Percentiles rank a stretch among this genome's conserved stretches.
Evolutionary conservation across 2,329 filamentous ascomycete species (phyloP).

Genomic region (Fusarium heterosporum): DNA sequence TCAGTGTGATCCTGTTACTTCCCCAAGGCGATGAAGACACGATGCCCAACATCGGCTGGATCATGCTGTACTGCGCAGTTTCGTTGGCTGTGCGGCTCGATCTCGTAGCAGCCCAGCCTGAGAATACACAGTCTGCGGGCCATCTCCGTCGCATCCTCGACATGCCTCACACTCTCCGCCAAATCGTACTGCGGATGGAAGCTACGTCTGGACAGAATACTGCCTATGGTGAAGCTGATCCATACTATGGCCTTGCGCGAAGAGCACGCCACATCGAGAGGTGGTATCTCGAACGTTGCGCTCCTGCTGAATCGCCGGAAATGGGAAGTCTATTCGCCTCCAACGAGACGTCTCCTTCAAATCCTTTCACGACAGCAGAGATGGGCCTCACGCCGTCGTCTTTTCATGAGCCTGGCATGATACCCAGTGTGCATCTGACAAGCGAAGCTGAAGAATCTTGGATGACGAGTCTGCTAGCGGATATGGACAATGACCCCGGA

Average conservation of each 20-base stretch:
- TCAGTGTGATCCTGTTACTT: conserved; percentile 46
- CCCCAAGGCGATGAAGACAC: conserved; percentile 46
- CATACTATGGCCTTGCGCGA: conserved; percentile 43
- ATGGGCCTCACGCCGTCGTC: conserved; percentile 24
- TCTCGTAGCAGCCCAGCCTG: conserved; percentile 45
- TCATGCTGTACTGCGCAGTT: conserved; percentile 49
- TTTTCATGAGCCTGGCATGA: conserved; percentile 12
- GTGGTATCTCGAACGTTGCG: conserved; percentile 39
- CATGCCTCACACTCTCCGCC: conserved; percentile 46
- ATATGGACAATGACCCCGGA: conserved; percentile 32
- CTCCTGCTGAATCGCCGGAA: conserved; percentile 31
- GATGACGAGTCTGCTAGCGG: conserved; percentile 34
- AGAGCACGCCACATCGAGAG: conserved; percentile 39
- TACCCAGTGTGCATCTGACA: conserved; percentile 35
- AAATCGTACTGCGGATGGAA: conserved; percentile 48
- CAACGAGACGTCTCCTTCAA: conserved; percentile 24
- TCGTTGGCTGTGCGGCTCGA: conserved; percentile 49
- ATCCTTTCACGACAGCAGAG: conserved; percentile 7
- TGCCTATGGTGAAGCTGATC: conserved; percentile 32
- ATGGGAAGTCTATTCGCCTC: conserved; percentile 33
- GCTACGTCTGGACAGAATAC: conserved; percentile 29
- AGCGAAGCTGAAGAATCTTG: conserved; percentile 28
- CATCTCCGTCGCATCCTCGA: conserved; percentile 49
- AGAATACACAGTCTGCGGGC: conserved; percentile 41
- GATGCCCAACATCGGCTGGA: conserved; percentile 50